Conservation (phyloP, 192 early-diverging fungal species). For the Piromyces finnis region DNA sequence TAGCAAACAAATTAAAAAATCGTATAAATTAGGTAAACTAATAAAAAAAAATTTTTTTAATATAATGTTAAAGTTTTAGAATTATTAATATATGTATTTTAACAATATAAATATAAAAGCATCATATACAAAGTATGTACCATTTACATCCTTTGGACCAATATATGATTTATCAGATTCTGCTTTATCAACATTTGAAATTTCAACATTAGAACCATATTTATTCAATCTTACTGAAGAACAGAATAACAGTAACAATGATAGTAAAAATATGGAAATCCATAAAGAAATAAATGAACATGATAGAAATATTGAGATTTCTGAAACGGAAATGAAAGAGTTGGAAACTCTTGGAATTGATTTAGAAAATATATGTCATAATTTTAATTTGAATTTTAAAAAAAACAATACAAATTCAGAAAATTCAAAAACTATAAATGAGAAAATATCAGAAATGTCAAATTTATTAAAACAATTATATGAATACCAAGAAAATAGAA, state of each 20-base stretch:
- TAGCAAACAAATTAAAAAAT: not conserved
- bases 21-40: not conserved
- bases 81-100: too few species aligned
- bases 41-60: too few species aligned
- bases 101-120: not conserved
- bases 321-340: not conserved
- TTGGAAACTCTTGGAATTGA: not conserved
- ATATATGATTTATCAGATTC: not conserved
- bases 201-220: not conserved
- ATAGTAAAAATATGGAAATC: not conserved
- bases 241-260: not conserved
- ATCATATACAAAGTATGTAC: not conserved
- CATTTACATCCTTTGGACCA: not conserved
- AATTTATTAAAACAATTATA: not conserved
- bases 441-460: not conserved
- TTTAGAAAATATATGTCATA: not conserved
- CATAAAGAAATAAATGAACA: not conserved
- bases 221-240: not conserved
- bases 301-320: not conserved
- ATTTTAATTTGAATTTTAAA: not conserved
- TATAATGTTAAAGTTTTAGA: too few species aligned
- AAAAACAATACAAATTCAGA: not conserved
- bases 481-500: not conserved
- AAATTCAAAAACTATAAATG: not conserved
- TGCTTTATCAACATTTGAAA: not conserved